Evolutionary conservation across 1,284 basidiomycete species (phyloP), one percentile per base, ranked within the genome.

Genomic region (Vanrija humicola): DNA sequence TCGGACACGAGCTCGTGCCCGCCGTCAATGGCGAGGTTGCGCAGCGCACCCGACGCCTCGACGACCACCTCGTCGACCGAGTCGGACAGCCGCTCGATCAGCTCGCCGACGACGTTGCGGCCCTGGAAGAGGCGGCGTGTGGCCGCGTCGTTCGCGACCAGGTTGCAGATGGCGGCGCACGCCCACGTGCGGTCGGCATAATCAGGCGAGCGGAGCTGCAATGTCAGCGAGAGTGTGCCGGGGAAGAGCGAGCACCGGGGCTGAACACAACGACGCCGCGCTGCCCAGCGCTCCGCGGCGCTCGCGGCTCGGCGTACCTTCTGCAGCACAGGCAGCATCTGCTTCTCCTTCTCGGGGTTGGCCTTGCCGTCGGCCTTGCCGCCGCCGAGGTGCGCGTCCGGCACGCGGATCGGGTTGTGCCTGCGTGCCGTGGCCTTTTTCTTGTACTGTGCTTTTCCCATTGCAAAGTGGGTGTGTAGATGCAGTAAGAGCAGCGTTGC

Each of bases 1-100:
- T 96, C 90, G 4, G 87, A 89, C 66, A 91, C 93, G 43, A 95
- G 88, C 67, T 95, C 90, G 67, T 88, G 88, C 43, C 92, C 92
- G 21, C 90, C 92, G 69, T 96, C 92, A 67, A 97, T 88, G 65
- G 90, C 93, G 23, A 96, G 77, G 77, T 96, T 97, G 62, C 90
- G 82, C 53, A 94, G 76, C 43, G 90, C 85, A 26, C 92, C 93
- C 59, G 84, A 82, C 43, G 92, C 89, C 73, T 94, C 90, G 9
- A 89, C 82, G 9, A 89, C 82, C 5, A 93, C 89, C 67, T 94
- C 90, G 63, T 93, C 89, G 56, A 89, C 86, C 51, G 81, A 82
- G 72, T 95, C 91, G 4, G 88, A 85, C 40, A 96, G 77, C 12
- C 91, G 82, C 26, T 84, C 86, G 64, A 96, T 92, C 59, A 96